Percentiles rank a stretch among this genome's conserved stretches.
These are phyloP conservation scores for Karstenula rhodostoma DNA, from an alignment of 2,329 filamentous ascomycete species.

Conservation along the genomic window DNA sequence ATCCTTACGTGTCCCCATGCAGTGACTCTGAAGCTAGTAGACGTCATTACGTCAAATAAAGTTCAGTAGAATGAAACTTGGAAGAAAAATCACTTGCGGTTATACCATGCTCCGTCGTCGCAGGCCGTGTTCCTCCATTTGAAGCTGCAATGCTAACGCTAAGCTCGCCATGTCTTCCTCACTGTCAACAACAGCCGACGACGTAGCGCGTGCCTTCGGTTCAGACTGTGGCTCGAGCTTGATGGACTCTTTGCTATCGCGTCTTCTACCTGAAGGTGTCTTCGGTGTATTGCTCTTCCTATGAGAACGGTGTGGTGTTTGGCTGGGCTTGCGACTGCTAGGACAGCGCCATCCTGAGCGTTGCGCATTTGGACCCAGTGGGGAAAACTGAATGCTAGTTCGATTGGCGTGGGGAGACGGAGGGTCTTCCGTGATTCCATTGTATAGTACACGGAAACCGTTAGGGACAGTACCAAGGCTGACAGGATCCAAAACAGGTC, in stretches of 20 bases:
- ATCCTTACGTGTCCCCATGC: not conserved
- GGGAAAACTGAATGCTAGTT: conserved; percentile 19
- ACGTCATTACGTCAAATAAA: conserved; percentile 6
- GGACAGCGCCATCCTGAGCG: conserved; percentile 19
- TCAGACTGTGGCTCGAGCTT: conserved; percentile 34
- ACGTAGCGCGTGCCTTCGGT: conserved; percentile 15
- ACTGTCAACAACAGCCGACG: conserved; percentile 17
- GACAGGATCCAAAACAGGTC: conserved; percentile 37
- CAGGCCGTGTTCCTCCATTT: conserved; percentile 42
- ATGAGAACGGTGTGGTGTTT: conserved; percentile 30
- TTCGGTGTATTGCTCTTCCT: conserved; percentile 41
- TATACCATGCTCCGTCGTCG: conserved; percentile 34
- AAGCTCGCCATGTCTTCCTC: conserved; percentile 39
- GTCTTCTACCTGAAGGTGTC: conserved; percentile 31
- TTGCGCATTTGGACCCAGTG: conserved; percentile 20
- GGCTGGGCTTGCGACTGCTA: conserved; percentile 29
- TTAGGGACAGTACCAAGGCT: conserved; percentile 32
- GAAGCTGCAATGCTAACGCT: conserved; percentile 40
- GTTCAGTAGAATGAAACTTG: not conserved
- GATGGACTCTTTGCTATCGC: conserved; percentile 36
- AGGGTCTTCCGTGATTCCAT: conserved; percentile 17
- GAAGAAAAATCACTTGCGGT: not conserved
- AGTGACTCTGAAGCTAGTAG: not conserved
- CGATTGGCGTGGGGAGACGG: conserved; percentile 18
- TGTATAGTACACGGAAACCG: not conserved